Evolutionary conservation across 176 grass and related monocot genomes (phyloP), one percentile per base, ranked within the genome.

Genomic region (Chrysopogon serrulatus): DNA sequence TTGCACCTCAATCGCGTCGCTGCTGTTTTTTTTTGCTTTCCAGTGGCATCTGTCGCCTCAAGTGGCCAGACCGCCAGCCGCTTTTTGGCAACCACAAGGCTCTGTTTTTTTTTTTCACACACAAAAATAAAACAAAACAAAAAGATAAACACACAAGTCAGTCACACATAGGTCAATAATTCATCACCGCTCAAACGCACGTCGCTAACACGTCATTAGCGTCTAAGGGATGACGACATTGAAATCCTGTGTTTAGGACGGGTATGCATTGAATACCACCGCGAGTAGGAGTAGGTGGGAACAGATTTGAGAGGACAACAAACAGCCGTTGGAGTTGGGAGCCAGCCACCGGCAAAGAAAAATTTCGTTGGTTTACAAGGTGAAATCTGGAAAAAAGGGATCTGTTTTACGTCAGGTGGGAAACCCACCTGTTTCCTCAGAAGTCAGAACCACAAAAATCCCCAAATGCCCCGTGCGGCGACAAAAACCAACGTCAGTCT

Each of bases 181-280:
- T 66, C 72, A 16, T 17, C 34, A 1, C 56, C 56, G 56, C n/a
- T 59, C n/a, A 18, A 4, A 13, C 36, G 8, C 60, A 26, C 85
- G 69, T 81, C 59, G 26, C 30, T 11, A 57, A 13, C n/a, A 66
- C 85, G 78, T 81, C 85, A 66, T 35, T 17, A 73, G 0, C 30
- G 63, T 26, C 67, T 37, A 28, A 53, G 31, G 4, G 18, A 65
- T 86, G 84, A 65, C 66, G 54, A 16, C 32, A 5, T 27, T 9
- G 1, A 44, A 5, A 13, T 65, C 65, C 35, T 6, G 7, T 5
- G 69, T 5, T 40, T 0, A 19, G 24, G 15, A 59, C 70, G 24
- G 10, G 44, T 24, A 31, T 0, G 48, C 48, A 80, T 89, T 75
- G 31, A 85, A 61, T 80, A 75, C 39, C 68, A 57, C 37, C 37